Evolutionary conservation across 164 flowering plant species (phyloP), one percentile per base, ranked within the genome.

Genomic region (Umbilicus rupestris): DNA sequence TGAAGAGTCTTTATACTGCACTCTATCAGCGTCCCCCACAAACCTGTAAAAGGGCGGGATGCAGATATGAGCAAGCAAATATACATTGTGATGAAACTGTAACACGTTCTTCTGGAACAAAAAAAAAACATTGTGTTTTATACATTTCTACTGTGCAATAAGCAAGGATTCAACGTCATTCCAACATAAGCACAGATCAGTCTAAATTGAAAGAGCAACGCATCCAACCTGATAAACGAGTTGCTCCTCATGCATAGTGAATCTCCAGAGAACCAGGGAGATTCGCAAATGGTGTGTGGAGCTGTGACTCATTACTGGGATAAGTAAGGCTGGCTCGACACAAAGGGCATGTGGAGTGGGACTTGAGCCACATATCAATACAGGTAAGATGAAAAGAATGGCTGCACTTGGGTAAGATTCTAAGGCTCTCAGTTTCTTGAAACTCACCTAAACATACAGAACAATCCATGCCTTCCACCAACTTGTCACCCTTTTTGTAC

Each of bases 331-430:
- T 67, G 31, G 73, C 70, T 4, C 82, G 80, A 64, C 82, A 79
- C 0, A 76, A 70, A 9, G 80, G 82, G 37, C 82, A 79, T 24
- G 66, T 79, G 1, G 82, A 69, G 44, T 79, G 70, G 46, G 74
- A 73, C 26, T 58, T 65, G 3, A 82, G 67, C 85, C 85, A 82
- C 7, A 78, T 66, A 57, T 78, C 83, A 9, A 82, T 80, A 60
- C 85, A 82, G 7, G 80, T 75, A 17, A 80, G 55, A 64, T 82
- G 85, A 57, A 80, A 82, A 8, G 79, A 78, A 44, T 82, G 85
- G 71, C 50, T 75, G 70, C 85, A 82, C 65, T 78, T 78, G 0
- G 85, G 85, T 63, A 82, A 30, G 2, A 80, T 41, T n/a, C 79
- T 69, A 3, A 82, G 66, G 58, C 69, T 70, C 65, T 82, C 83